Evolutionary conservation across 1,284 basidiomycete genomes (phyloP).

Genomic region (Xerocomus amazonicus): DNA sequence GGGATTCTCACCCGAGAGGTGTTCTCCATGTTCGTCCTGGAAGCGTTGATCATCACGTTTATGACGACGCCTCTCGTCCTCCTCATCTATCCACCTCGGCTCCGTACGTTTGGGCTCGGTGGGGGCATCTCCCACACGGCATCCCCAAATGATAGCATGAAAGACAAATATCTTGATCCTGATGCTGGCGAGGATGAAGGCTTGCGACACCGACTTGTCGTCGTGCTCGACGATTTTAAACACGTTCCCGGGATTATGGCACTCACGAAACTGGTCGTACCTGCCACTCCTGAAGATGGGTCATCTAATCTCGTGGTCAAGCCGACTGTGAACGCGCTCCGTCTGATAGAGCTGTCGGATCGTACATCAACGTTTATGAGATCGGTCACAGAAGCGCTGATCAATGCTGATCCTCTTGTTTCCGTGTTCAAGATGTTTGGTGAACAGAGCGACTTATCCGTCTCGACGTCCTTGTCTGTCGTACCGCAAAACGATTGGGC

Average conservation of each 20-base stretch:
- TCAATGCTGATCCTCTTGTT: slow-evolving; percentile 77
- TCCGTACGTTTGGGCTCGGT: slow-evolving; percentile 44
- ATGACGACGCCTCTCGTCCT: slow-evolving; percentile 86
- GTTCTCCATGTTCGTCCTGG: slow-evolving; percentile 90
- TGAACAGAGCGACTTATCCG: slow-evolving; percentile 66
- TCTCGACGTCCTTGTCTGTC: slow-evolving; percentile 66
- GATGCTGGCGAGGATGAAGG: slow-evolving; percentile 11
- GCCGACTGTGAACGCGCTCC: slow-evolving; percentile 61
- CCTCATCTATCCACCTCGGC: slow-evolving; percentile 69
- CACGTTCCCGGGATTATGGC: slow-evolving; percentile 79
- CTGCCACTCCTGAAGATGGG: slow-evolving; percentile 15
- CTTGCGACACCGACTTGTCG: slow-evolving; percentile 52
- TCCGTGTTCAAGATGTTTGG: slow-evolving; percentile 85
- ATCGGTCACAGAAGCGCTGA: slow-evolving; percentile 68
- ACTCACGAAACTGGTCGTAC: slow-evolving; percentile 56
- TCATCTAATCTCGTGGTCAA: slow-evolving; percentile 13
- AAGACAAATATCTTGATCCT: slow-evolving; percentile 10
- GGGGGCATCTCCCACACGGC: background rate
- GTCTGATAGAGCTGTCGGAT: slow-evolving; percentile 87
- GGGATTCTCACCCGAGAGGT: slow-evolving; percentile 74
- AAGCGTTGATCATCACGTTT: slow-evolving; percentile 83
- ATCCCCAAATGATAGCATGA: slow-evolving; percentile 1
- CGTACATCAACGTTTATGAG: slow-evolving; percentile 90
- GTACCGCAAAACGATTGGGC: slow-evolving; percentile 71
- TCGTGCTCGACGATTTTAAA: slow-evolving; percentile 90